Conservation (phyloP, 345 rosid species). For the Aegle marmelos region DNA sequence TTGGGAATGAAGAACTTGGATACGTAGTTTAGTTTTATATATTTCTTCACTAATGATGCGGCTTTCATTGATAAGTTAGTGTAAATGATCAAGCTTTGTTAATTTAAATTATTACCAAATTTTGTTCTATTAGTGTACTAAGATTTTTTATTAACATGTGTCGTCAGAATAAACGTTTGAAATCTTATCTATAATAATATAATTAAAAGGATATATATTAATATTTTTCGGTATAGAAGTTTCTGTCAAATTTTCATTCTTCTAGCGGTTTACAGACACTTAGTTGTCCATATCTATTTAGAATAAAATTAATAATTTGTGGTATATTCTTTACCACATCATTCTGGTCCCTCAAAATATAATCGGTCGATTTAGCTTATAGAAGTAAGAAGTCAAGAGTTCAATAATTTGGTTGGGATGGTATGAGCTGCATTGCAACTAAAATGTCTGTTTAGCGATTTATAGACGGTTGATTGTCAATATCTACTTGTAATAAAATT, state of each 20-base stretch:
- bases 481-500: neutral
- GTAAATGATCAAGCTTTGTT: neutral
- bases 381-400: neutral
- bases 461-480: neutral
- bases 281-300: neutral
- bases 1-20: neutral
- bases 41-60: neutral
- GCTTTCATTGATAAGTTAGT: neutral
- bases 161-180: too few relatives aligned
- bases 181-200: neutral
- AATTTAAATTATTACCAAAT: too few relatives aligned
- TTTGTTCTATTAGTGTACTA: neutral
- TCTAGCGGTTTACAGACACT: neutral
- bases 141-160: neutral
- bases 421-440: neutral
- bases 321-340: neutral
- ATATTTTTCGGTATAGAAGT: neutral
- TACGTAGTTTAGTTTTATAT: too few relatives aligned
- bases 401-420: neutral
- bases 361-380: neutral
- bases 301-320: neutral
- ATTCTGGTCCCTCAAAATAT: neutral
- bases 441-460: too few relatives aligned
- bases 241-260: too few relatives aligned
- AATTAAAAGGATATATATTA: too few relatives aligned